Evolutionary conservation across 495 filamentous ascomycete genomes (phyloP).

Genomic region (Endocarpon pusillum): DNA sequence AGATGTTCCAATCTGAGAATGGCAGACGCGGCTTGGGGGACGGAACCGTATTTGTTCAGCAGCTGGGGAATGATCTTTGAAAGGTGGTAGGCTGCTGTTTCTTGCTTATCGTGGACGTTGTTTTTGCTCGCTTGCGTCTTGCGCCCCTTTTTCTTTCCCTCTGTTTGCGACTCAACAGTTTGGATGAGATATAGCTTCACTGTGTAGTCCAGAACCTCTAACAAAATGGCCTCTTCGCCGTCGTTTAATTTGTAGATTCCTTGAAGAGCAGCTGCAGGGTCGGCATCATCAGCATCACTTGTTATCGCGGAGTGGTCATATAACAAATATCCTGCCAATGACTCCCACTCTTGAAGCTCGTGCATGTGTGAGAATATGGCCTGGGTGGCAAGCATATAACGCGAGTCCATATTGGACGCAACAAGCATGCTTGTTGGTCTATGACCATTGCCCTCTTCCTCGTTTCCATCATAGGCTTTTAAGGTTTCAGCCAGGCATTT

Average conservation of each 20-base stretch:
- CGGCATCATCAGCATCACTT: constrained; percentile 32
- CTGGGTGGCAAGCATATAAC: constrained; percentile 70
- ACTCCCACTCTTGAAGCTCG: constrained; percentile 73
- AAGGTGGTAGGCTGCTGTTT: constrained; percentile 56
- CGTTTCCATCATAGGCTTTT: constrained; percentile 51
- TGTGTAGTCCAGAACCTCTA: constrained; percentile 69
- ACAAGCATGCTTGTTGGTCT: constrained; percentile 18
- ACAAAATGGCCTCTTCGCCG: constrained; percentile 64
- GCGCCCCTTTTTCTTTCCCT: constrained; percentile 37
- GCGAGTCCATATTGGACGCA: constrained; percentile 41
- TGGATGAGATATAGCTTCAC: constrained; percentile 50
- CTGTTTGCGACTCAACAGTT: constrained; percentile 34
- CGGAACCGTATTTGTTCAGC: constrained; percentile 78
- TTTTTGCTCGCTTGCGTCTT: constrained; percentile 42
- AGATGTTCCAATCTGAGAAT: constrained; percentile 78
- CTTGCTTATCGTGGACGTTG: constrained; percentile 47
- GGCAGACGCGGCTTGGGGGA: constrained; percentile 67
- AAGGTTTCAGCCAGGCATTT: constrained; percentile 79
- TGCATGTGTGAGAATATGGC: constrained; percentile 66
- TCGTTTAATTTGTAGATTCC: constrained; percentile 53
- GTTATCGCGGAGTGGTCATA: constrained; percentile 63
- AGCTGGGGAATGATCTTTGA: constrained; percentile 66
- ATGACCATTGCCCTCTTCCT: constrained; percentile 27
- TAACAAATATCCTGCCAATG: constrained; percentile 73
- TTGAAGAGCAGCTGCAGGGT: constrained; percentile 37